Base-by-base conservation (phyloP, 2,329 filamentous ascomycete genomes). In the Microthyrium microscopicum region DNA sequence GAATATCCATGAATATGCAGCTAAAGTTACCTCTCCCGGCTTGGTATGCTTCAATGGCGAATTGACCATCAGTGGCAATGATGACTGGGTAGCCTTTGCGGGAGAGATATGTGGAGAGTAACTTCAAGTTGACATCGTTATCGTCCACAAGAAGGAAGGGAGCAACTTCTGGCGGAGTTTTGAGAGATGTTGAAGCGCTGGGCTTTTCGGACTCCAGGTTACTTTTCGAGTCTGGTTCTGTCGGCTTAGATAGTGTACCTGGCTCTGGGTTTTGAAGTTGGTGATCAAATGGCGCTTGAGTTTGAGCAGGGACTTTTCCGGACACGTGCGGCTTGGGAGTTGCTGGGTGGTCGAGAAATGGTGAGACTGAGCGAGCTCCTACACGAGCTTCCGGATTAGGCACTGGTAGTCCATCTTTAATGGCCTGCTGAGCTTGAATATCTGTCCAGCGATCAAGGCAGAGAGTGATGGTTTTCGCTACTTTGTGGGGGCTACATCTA, bases 91-190 rank as follows among this genome's bases (percentile, higher is more conserved):
- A n/a, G n/a, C n/a, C n/a, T n/a, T n/a, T n/a, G n/a, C n/a, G n/a
- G n/a, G n/a, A n/a, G n/a, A n/a, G n/a, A n/a, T n/a, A n/a, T n/a
- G n/a, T n/a, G n/a, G n/a, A n/a, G n/a, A n/a, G n/a, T 22, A 31
- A 17, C 9, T 47, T 47, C 4, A 55, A 45, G 33, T 56, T 57
- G 44, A 56, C 53, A 1, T 49, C 46, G 20, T 57, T 57, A 40
- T 57, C 54, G 19, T 57, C 54, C 4, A 55, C 53, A 5, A 51
- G 49, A 7, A 57, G 44, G 25, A 53, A 34, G 21, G 31, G 20
- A 5, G 18, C 17, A 3, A 6, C 12, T 22, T 11, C 15, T 12
- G 8, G 19, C 4, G 19, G 9, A 35, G 16, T n/a, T n/a, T n/a
- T n/a, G n/a, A n/a, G n/a, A n/a, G n/a, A n/a, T n/a, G n/a, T n/a